Percentiles rank a stretch among this genome's conserved stretches.
phyloP scores from a whole-genome alignment of 345 rosid species.

The Acer negundo region DNA sequence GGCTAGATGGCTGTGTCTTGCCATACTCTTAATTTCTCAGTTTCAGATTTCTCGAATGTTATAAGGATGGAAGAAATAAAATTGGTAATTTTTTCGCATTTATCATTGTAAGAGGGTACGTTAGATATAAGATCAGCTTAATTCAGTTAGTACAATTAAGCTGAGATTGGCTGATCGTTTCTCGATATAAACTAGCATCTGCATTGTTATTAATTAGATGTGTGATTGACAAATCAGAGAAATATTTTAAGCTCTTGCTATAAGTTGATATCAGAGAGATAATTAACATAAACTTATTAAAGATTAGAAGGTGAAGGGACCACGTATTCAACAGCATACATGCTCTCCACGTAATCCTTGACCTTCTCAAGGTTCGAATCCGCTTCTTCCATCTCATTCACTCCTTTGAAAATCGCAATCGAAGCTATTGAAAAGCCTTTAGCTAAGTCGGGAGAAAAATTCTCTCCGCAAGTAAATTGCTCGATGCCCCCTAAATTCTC shows the following conservation, averaged over 20 bases:
- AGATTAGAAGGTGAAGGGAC: conserved; percentile 42
- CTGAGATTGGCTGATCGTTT: too few relatives aligned
- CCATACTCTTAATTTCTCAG: neutral
- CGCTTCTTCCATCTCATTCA: conserved; percentile 43
- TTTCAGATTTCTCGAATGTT: neutral
- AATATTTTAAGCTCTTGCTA: too few relatives aligned
- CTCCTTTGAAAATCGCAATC: conserved; percentile 49
- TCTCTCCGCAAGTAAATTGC: conserved; percentile 65
- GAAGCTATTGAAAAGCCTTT: conserved; percentile 74
- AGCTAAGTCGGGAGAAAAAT: conserved; percentile 63
- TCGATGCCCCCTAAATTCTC: conserved; percentile 40
- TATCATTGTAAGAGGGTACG: neutral
- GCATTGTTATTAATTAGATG: neutral
- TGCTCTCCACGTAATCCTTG: conserved; percentile 53
- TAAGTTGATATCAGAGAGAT: neutral
- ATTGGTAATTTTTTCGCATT: neutral
- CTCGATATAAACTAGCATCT: neutral
- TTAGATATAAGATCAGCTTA: too few relatives aligned
- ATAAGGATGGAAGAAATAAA: neutral
- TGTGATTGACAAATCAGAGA: neutral
- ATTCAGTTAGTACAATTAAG: too few relatives aligned
- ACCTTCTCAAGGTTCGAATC: conserved; percentile 50
- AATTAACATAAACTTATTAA: conserved; percentile 11
- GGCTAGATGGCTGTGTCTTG: neutral
- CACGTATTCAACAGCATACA: conserved; percentile 58